Conservation (phyloP, 306 rosid species). For the Coriaria nepalensis region DNA sequence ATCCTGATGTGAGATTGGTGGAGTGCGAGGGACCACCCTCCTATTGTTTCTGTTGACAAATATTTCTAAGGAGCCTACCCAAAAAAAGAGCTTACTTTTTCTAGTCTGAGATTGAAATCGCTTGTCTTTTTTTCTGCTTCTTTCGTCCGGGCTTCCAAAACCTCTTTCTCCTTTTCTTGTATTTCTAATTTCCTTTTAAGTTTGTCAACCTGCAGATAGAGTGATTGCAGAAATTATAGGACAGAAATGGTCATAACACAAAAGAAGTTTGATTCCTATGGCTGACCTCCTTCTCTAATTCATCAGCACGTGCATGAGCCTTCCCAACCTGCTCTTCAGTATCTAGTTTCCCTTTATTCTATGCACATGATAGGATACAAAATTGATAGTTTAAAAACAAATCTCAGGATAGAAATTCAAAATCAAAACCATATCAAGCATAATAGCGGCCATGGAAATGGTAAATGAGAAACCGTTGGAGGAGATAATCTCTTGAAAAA, state of each 20-base stretch:
- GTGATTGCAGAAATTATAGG: background rate
- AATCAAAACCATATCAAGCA: slow-evolving; percentile 1
- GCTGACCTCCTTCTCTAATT: slow-evolving; percentile 67
- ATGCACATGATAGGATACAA: background rate
- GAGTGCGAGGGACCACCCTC: background rate
- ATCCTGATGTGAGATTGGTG: background rate
- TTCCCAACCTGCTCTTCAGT: slow-evolving; percentile 51
- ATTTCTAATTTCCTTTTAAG: slow-evolving; percentile 36
- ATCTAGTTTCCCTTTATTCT: slow-evolving; percentile 54
- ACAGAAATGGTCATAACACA: slow-evolving; percentile 5
- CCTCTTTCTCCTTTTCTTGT: slow-evolving; percentile 39
- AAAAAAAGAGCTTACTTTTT: slow-evolving; percentile 36
- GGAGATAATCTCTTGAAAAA: too few species aligned
- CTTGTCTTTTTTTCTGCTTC: slow-evolving; percentile 39
- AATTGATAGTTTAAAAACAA: background rate
- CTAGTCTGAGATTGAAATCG: slow-evolving; percentile 45
- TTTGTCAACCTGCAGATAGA: slow-evolving; percentile 37
- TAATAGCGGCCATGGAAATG: background rate
- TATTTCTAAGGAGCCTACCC: background rate
- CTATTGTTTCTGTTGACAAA: background rate
- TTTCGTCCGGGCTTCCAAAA: slow-evolving; percentile 43
- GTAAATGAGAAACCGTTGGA: too few species aligned
- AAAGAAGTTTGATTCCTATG: slow-evolving; percentile 1
- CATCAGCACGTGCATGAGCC: slow-evolving; percentile 74
- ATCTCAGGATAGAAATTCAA: background rate